These are phyloP conservation scores for Daldinia grandis DNA, from an alignment of 495 filamentous ascomycete species.

Conservation along the genomic window DNA sequence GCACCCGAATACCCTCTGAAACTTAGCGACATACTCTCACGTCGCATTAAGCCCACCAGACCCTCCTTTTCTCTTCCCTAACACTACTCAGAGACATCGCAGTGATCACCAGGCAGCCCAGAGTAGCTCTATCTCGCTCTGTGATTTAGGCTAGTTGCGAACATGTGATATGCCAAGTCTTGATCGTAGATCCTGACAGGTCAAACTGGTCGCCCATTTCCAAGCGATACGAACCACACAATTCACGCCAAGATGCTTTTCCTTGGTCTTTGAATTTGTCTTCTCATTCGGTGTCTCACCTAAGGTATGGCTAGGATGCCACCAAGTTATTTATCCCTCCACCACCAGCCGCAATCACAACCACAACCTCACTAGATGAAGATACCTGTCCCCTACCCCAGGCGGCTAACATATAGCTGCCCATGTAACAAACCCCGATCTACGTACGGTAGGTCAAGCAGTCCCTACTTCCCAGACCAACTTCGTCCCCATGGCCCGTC, in stretches of 20 bases:
- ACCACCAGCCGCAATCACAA: slow-evolving; percentile 36
- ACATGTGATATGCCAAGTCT: slow-evolving; percentile 43
- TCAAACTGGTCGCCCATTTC: slow-evolving; percentile 20
- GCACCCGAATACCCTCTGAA: slow-evolving; percentile 13
- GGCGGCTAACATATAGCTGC: slow-evolving; percentile 23
- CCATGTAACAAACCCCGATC: slow-evolving; percentile 28
- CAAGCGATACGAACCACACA: slow-evolving; percentile 39
- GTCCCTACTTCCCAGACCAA: slow-evolving; percentile 25
- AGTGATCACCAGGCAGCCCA: slow-evolving; percentile 24
- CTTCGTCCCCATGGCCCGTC: slow-evolving; percentile 9
- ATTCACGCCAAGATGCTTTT: slow-evolving; percentile 27
- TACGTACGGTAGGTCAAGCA: slow-evolving; percentile 21
- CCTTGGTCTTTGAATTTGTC: slow-evolving; percentile 17
- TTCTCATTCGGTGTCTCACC: slow-evolving; percentile 34
- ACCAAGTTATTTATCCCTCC: slow-evolving; percentile 17
- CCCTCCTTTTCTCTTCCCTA: slow-evolving; percentile 25
- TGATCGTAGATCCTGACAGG: slow-evolving; percentile 40
- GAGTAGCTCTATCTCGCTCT: slow-evolving; percentile 19
- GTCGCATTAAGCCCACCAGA: slow-evolving; percentile 38
- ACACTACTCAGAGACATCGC: slow-evolving; percentile 9
- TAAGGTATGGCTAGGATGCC: slow-evolving; percentile 13
- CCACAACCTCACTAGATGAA: slow-evolving; percentile 19
- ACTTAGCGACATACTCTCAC: slow-evolving; percentile 7
- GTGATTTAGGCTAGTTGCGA: slow-evolving; percentile 17
- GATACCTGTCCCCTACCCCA: slow-evolving; percentile 13